A percentile compares a stretch with the other conserved stretches of the same genome.
phyloP scores from a whole-genome alignment of 164 flowering plant species.

The Paratinospora sagittata region DNA sequence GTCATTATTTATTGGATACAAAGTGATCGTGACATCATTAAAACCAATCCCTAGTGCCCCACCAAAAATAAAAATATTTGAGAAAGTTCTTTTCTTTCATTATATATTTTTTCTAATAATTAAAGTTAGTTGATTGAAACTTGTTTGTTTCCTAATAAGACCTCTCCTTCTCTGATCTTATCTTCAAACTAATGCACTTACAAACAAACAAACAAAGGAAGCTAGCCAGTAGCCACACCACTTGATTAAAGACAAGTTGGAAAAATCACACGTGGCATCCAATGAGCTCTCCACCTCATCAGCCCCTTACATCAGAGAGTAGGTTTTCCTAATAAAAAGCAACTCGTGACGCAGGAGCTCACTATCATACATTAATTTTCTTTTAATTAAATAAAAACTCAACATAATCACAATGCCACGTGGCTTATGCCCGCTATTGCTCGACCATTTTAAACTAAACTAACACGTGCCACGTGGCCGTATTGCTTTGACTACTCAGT shows the following conservation, averaged over 20 bases:
- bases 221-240: too few relatives aligned
- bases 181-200: slow-evolving; percentile 4
- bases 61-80: not conserved
- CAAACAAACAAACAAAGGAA: slow-evolving; percentile 6
- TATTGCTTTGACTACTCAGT: not conserved
- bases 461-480: not conserved
- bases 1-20: not conserved
- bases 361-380: too few relatives aligned
- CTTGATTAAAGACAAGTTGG: slow-evolving; percentile 1
- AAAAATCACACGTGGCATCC: slow-evolving; percentile 3
- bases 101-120: not conserved
- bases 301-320: not conserved
- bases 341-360: too few relatives aligned
- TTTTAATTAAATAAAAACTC: too few relatives aligned
- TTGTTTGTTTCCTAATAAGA: slow-evolving; percentile 1
- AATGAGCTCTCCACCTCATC: not conserved
- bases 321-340: too few relatives aligned
- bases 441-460: too few relatives aligned
- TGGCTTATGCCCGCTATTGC: too few relatives aligned
- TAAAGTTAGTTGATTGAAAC: slow-evolving; percentile 3
- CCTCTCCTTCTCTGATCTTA: not conserved
- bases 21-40: not conserved
- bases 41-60: slow-evolving; percentile 1
- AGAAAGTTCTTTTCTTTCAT: not conserved
- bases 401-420: too few relatives aligned